phyloP scores from a whole-genome alignment of 257 asterid genomes.

The Gentiana straminea region DNA sequence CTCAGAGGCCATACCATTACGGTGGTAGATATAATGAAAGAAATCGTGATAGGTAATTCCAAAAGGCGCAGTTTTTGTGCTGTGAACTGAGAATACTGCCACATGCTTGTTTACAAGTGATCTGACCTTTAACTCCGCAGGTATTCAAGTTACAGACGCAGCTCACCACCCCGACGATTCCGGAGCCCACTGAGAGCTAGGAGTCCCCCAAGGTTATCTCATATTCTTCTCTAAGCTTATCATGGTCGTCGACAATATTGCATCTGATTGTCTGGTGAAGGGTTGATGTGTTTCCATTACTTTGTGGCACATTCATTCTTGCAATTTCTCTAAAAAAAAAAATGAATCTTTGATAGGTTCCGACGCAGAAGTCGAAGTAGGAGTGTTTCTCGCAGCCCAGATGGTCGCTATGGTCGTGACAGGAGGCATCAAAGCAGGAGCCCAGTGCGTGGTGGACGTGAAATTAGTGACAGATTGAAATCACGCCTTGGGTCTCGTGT shows the following conservation, averaged over 20 bases:
- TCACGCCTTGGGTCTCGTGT: conserved; percentile 76
- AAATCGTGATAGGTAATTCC: conserved; percentile 56
- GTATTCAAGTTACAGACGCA: conserved; percentile 59
- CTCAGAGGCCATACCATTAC: conserved; percentile 51
- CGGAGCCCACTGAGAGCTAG: conserved; percentile 72
- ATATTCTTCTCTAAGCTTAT: not conserved
- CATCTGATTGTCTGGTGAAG: not conserved
- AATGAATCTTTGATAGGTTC: conserved; percentile 28
- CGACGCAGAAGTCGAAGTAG: conserved; percentile 65
- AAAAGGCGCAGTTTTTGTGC: not conserved
- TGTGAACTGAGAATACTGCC: not conserved
- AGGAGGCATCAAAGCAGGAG: conserved; percentile 45
- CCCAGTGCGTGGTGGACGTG: conserved; percentile 46
- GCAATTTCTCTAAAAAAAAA: not conserved
- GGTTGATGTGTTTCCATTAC: not conserved
- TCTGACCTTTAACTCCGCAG: conserved; percentile 20
- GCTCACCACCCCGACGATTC: conserved; percentile 56
- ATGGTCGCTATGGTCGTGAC: conserved; percentile 31
- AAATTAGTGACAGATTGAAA: conserved; percentile 52
- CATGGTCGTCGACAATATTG: not conserved
- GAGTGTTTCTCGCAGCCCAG: conserved; percentile 70
- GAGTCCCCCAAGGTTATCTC: conserved; percentile 76
- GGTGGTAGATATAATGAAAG: conserved; percentile 67
- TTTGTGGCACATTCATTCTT: not conserved
- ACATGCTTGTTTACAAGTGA: not conserved